Evolutionary conservation across 257 asterid species (phyloP).

Genomic region (Nicotiana tomentosiformis): DNA sequence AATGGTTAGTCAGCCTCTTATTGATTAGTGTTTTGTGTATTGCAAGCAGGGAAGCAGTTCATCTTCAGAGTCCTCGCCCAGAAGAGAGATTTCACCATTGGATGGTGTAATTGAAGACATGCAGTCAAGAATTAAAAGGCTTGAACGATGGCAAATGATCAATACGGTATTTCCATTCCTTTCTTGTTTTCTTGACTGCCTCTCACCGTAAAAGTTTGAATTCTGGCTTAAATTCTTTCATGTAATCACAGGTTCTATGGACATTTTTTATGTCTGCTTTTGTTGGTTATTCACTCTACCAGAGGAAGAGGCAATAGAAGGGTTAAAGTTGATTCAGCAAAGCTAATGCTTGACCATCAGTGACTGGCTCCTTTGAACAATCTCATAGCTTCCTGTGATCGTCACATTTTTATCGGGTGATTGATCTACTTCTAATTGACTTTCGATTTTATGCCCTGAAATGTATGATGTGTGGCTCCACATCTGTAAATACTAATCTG

Average conservation of each 20-base stretch:
- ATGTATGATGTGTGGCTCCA: background rate
- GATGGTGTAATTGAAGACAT: slow-evolving; percentile 78
- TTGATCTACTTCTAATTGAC: background rate
- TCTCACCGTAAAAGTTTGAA: background rate
- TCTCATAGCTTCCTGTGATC: background rate
- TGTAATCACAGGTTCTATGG: slow-evolving; percentile 70
- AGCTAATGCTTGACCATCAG: background rate
- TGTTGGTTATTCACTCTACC: slow-evolving; percentile 89
- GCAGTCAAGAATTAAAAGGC: slow-evolving; percentile 85
- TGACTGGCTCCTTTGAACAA: background rate
- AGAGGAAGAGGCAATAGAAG: slow-evolving; percentile 54
- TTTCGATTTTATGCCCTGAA: background rate
- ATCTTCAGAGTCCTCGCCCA: slow-evolving; percentile 78
- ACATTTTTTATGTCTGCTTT: slow-evolving; percentile 94
- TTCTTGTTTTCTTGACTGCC: background rate
- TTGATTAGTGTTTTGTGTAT: background rate
- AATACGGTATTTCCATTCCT: slow-evolving; percentile 50
- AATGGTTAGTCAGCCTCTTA: background rate
- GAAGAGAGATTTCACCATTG: slow-evolving; percentile 71
- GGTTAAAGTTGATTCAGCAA: background rate
- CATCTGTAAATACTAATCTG: background rate
- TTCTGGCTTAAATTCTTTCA: background rate
- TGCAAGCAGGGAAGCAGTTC: slow-evolving; percentile 65
- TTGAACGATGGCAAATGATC: slow-evolving; percentile 80
- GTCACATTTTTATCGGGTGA: slow-evolving; percentile 4